Evolutionary conservation across 2,329 filamentous ascomycete species (phyloP), one percentile per base, ranked within the genome.

Genomic region (Emergomyces pasteurianus): DNA sequence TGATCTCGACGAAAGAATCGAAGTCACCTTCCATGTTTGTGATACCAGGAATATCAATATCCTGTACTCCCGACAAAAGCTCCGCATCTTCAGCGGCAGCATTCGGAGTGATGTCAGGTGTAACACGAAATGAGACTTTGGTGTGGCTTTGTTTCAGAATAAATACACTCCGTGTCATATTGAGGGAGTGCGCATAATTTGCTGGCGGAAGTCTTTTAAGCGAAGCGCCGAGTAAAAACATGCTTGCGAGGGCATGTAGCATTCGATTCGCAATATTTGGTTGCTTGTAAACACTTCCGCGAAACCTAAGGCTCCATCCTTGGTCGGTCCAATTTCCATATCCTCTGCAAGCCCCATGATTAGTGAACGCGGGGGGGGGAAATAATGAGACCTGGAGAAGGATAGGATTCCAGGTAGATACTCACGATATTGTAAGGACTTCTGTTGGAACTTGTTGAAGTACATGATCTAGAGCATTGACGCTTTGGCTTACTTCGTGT

Each of bases 281-380:
- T 63, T 87, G 82, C 72, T 90, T 91, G 79, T 86, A 92, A n/a
- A 91, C 85, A 68, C 90, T 90, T 66, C 88, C 89, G 65, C 88
- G 88, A 64, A 91, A 83, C 34, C 87, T 81, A 3, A 91, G 80
- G 64, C 86, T 89, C 89, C 89, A 92, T 40, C 86, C 86, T 61
- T 84, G 74, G n/a, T 85, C 78, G 1, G 88, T 91, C 84, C 86
- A 92, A 65, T 92, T 92, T n/a, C 80, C 88, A 65, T 87, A 87
- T 12, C 63, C 43, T 53, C 54, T 60, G 38, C 7, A 10, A 53
- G 58, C 0, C 4, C 12, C 3, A 52, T 14, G 18, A 28, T 60
- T 43, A 55, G 47, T 31, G 42, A 54, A n/a, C n/a, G n/a, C n/a
- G n/a, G n/a, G n/a, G n/a, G n/a, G n/a, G n/a, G n/a, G n/a, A n/a